These are phyloP conservation scores for Albizia julibrissin DNA, from an alignment of 306 rosid species.

Conservation along the genomic window DNA sequence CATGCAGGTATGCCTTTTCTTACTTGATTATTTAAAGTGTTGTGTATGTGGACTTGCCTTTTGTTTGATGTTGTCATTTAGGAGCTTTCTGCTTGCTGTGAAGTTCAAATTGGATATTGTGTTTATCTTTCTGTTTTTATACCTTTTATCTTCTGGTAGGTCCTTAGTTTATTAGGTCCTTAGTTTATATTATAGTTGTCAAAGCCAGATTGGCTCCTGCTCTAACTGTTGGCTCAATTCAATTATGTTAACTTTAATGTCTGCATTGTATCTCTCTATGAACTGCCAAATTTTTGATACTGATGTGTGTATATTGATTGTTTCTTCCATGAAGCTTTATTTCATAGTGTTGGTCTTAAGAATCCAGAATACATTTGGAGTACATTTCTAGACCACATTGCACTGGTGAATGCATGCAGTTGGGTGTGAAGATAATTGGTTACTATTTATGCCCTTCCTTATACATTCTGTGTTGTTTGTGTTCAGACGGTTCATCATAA, in stretches of 20 bases:
- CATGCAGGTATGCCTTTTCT: constrained; percentile 55
- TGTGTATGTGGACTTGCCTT: background rate
- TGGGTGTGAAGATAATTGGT: background rate
- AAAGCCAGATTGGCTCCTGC: background rate
- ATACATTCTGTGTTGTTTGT: background rate
- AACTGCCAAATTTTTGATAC: background rate
- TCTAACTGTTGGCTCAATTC: background rate
- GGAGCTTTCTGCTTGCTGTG: background rate
- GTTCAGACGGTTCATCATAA: constrained; percentile 86
- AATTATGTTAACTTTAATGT: background rate
- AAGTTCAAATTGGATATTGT: background rate
- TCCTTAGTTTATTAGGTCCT: background rate
- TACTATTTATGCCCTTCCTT: background rate
- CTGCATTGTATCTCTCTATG: background rate
- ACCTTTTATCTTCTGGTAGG: background rate
- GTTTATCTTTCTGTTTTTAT: background rate
- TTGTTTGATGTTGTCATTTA: background rate
- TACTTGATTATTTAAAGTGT: background rate
- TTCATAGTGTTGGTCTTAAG: background rate
- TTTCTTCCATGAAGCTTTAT: background rate
- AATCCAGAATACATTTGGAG: background rate
- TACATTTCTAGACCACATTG: background rate
- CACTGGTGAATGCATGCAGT: background rate
- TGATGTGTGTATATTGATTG: background rate
- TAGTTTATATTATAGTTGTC: background rate